phyloP scores from a whole-genome alignment of 2,329 filamentous ascomycete species.

The Fusarium mundagurra region DNA sequence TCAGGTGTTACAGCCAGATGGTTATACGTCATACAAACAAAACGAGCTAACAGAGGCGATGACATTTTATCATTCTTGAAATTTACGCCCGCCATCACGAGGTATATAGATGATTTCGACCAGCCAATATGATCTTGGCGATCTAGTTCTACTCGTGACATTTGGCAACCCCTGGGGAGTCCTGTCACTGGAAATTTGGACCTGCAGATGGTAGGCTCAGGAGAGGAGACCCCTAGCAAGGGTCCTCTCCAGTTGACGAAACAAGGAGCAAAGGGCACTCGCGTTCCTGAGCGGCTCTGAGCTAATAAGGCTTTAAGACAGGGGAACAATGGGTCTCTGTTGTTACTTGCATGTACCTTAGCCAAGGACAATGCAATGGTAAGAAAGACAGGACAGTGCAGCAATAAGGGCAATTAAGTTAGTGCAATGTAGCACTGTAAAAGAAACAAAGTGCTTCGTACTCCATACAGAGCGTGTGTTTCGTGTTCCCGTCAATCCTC shows the following conservation, averaged over 20 bases:
- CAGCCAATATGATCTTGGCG: neutral
- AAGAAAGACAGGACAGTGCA: neutral
- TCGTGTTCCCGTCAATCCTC: neutral
- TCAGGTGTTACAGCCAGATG: neutral
- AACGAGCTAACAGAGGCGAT: neutral
- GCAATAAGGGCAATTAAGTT: neutral
- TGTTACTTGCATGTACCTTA: slow-evolving; percentile 21
- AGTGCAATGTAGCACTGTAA: neutral
- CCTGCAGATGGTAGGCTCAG: slow-evolving; percentile 37
- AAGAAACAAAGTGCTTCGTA: neutral
- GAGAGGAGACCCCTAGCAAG: slow-evolving; percentile 39
- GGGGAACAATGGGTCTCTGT: slow-evolving; percentile 13
- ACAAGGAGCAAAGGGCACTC: slow-evolving; percentile 30
- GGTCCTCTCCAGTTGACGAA: slow-evolving; percentile 33
- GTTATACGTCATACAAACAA: neutral
- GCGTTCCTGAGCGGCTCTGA: slow-evolving; percentile 23
- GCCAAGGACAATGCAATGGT: neutral
- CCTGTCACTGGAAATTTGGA: slow-evolving; percentile 44
- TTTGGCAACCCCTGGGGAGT: slow-evolving; percentile 12
- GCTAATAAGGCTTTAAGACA: slow-evolving; percentile 21
- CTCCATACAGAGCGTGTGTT: neutral
- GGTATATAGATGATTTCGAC: neutral
- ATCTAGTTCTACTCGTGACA: neutral
- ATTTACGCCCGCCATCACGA: neutral
- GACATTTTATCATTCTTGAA: neutral